Evolutionary conservation across 345 rosid species (phyloP).

Genomic region (Linum usitatissimum): DNA sequence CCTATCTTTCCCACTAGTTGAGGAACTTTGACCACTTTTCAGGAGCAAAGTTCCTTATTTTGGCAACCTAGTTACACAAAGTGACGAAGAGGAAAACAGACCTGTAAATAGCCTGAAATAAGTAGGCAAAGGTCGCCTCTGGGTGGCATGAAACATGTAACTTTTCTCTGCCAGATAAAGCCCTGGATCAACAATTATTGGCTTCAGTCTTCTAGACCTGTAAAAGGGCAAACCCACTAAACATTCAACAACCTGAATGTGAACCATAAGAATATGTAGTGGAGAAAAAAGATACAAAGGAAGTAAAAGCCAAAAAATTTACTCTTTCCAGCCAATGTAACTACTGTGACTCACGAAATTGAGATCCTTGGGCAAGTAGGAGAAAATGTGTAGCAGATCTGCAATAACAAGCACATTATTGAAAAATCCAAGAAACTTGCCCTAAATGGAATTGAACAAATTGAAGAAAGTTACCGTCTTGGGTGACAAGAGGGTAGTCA

Average conservation of each 20-base stretch:
- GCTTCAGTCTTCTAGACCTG: conserved; percentile 76
- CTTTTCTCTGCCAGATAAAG: conserved; percentile 65
- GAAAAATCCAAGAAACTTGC: neutral
- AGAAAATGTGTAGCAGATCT: conserved; percentile 91
- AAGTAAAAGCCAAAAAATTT: conserved; percentile 13
- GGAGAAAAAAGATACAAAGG: neutral
- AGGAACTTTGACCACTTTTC: neutral
- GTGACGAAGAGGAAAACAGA: conserved; percentile 13
- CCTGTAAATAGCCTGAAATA: conserved; percentile 78
- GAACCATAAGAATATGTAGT: neutral
- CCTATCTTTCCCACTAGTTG: neutral
- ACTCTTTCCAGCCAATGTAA: conserved; percentile 98
- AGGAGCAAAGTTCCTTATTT: neutral
- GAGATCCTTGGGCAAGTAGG: conserved; percentile 68
- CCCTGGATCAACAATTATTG: conserved; percentile 90
- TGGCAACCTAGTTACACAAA: neutral
- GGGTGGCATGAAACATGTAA: conserved; percentile 66
- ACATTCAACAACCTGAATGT: neutral
- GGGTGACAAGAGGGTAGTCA: conserved; percentile 87
- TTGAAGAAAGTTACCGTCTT: conserved; percentile 52
- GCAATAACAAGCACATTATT: conserved; percentile 19
- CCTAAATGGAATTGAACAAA: neutral
- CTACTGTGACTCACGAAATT: conserved; percentile 75
- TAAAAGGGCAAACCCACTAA: conserved; percentile 5
- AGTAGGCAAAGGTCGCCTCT: conserved; percentile 69